Evolutionary conservation across 2,329 filamentous ascomycete species (phyloP).

Genomic region (Alternaria arborescens): DNA sequence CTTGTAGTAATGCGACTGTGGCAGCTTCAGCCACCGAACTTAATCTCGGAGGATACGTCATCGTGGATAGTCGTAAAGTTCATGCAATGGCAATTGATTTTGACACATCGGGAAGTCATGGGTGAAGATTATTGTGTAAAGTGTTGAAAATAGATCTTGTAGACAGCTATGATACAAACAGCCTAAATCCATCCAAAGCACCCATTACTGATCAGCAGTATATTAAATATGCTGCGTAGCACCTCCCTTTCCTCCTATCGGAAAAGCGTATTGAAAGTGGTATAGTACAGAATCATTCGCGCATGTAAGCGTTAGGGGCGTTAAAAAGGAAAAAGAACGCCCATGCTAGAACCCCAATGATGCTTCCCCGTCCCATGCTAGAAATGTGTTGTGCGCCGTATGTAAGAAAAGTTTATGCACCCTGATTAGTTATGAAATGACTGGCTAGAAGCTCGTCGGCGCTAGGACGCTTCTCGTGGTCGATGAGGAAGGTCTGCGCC

Average conservation of each 20-base stretch:
- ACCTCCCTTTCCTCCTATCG: not conserved
- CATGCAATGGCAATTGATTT: not conserved
- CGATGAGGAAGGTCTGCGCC: constrained; percentile 90
- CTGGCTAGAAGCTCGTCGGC: constrained; percentile 89
- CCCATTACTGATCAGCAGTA: constrained; percentile 6
- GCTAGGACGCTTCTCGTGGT: constrained; percentile 89
- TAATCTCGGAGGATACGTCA: not conserved
- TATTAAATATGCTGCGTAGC: not conserved
- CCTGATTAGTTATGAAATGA: constrained; percentile 78
- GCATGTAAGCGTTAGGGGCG: constrained; percentile 22
- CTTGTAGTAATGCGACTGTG: constrained; percentile 3
- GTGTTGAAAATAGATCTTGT: not conserved
- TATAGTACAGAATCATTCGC: constrained; percentile 30
- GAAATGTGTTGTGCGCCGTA: constrained; percentile 10
- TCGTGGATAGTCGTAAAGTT: not conserved
- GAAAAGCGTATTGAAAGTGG: constrained; percentile 18
- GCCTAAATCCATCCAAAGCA: not conserved
- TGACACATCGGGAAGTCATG: not conserved
- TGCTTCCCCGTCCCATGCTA: constrained; percentile 18
- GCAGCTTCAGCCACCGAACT: constrained; percentile 8
- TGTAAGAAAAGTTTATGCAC: constrained; percentile 30
- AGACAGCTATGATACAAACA: constrained; percentile 8
- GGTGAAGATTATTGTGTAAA: not conserved
- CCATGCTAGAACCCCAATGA: constrained; percentile 7
- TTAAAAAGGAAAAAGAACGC: constrained; percentile 6